Conservation (phyloP, 2,329 filamentous ascomycete species). For the Xylariaceae sp. region DNA sequence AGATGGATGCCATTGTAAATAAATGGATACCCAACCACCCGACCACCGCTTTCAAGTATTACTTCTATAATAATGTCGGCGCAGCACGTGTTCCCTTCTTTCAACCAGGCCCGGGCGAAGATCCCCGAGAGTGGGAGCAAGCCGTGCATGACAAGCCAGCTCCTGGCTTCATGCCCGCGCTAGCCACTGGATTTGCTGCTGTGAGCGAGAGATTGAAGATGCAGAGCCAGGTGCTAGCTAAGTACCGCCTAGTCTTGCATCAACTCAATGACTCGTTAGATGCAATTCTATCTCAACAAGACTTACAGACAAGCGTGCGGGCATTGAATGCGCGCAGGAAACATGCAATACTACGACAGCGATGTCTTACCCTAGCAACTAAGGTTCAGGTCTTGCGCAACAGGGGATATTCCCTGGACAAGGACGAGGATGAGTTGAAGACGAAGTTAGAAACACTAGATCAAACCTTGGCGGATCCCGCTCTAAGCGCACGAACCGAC, state of each 20-base stretch:
- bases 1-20: conserved; percentile 63
- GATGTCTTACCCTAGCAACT: conserved; percentile 69
- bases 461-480: conserved; percentile 67
- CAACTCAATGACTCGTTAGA: conserved; percentile 73
- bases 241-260: conserved; percentile 69
- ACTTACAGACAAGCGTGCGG: conserved; percentile 70
- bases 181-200: conserved; percentile 68
- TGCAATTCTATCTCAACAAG: conserved; percentile 69
- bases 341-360: conserved; percentile 67
- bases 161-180: conserved; percentile 70
- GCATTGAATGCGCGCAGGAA: conserved; percentile 68
- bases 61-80: conserved; percentile 84
- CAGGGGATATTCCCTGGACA: conserved; percentile 73
- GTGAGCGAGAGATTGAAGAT: conserved; percentile 68
- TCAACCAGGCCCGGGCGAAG: conserved; percentile 64
- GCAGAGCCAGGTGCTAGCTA: conserved; percentile 64
- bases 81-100: conserved; percentile 72
- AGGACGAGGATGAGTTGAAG: conserved; percentile 73
- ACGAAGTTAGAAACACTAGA: conserved; percentile 67
- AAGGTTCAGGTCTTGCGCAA: conserved; percentile 79
- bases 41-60: conserved; percentile 72
- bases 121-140: conserved; percentile 78
- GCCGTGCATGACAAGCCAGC: conserved; percentile 76
- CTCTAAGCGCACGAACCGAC: conserved; percentile 70
- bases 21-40: conserved; percentile 70